These are phyloP conservation scores for Clitoria ternatea DNA, from an alignment of 306 rosid species.

Conservation along the genomic window DNA sequence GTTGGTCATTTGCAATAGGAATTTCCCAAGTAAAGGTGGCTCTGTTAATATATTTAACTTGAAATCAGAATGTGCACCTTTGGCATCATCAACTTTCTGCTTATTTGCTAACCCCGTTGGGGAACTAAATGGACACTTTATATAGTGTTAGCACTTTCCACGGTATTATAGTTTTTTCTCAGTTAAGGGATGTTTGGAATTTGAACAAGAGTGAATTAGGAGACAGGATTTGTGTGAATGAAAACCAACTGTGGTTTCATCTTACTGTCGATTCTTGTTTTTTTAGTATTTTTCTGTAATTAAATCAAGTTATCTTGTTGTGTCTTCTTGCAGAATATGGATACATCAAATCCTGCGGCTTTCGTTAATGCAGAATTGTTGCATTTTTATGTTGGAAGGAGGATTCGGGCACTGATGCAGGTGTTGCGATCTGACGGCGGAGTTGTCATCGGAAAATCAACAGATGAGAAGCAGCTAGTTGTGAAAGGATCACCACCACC, in stretches of 20 bases:
- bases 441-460: constrained; percentile 61
- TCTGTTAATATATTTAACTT: neutral
- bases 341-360: constrained; percentile 68
- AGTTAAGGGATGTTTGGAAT: neutral
- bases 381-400: constrained; percentile 57
- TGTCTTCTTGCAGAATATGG: constrained; percentile 65
- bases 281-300: neutral
- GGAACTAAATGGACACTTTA: too few relatives aligned
- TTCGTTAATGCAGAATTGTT: constrained; percentile 71
- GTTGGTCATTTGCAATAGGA: neutral
- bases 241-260: neutral
- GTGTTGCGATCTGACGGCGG: constrained; percentile 51
- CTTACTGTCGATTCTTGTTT: neutral
- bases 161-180: neutral
- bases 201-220: neutral
- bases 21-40: neutral
- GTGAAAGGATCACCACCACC: constrained; percentile 61
- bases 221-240: neutral
- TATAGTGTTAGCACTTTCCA: neutral
- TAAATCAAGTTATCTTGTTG: neutral
- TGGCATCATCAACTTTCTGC: neutral
- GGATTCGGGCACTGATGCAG: constrained; percentile 74
- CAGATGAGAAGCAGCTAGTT: constrained; percentile 64
- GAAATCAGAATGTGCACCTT: neutral
- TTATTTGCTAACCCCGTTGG: neutral